phyloP scores from a whole-genome alignment of 1,284 basidiomycete species.

The Heterobasidion parviporum region DNA sequence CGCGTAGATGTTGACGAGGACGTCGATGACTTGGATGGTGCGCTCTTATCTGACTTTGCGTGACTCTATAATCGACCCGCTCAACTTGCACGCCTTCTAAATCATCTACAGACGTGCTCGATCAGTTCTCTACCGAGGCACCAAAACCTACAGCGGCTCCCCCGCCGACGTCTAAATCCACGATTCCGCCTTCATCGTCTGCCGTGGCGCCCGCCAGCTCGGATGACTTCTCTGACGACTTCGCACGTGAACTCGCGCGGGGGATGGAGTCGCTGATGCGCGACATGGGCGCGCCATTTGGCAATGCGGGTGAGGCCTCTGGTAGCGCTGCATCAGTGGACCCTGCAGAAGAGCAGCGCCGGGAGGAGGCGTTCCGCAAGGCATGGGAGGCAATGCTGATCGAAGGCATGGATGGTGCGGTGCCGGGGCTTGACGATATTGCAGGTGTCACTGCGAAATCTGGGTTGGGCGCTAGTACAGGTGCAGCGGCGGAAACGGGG shows the following conservation, averaged over 20 bases:
- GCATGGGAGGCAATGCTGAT: constrained; percentile 75
- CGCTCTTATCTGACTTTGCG: constrained; percentile 11
- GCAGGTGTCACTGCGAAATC: constrained; percentile 18
- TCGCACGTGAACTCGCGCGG: constrained; percentile 67
- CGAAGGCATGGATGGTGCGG: constrained; percentile 49
- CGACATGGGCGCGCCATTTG: constrained; percentile 43
- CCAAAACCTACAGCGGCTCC: constrained; percentile 19
- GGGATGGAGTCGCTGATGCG: constrained; percentile 85
- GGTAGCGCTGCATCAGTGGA: constrained; percentile 16
- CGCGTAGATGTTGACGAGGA: constrained; percentile 45
- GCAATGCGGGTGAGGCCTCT: constrained; percentile 6
- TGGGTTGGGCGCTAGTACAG: not conserved
- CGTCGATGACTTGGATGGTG: constrained; percentile 71
- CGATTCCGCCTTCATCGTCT: constrained; percentile 12
- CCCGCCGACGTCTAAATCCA: constrained; percentile 6
- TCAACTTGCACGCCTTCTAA: constrained; percentile 1
- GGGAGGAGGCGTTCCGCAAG: constrained; percentile 42
- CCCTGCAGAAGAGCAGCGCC: constrained; percentile 27
- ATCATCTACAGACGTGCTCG: constrained; percentile 37
- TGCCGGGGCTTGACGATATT: constrained; percentile 18
- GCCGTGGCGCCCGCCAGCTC: constrained; percentile 26
- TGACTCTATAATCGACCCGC: not conserved
- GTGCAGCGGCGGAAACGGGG: constrained; percentile 8
- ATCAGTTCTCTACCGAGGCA: constrained; percentile 30
- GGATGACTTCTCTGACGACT: constrained; percentile 34